Evolutionary conservation across 805 yeast genomes (phyloP), one percentile per base, ranked within the genome.

Genomic region (Starmerella lactis-condensi): DNA sequence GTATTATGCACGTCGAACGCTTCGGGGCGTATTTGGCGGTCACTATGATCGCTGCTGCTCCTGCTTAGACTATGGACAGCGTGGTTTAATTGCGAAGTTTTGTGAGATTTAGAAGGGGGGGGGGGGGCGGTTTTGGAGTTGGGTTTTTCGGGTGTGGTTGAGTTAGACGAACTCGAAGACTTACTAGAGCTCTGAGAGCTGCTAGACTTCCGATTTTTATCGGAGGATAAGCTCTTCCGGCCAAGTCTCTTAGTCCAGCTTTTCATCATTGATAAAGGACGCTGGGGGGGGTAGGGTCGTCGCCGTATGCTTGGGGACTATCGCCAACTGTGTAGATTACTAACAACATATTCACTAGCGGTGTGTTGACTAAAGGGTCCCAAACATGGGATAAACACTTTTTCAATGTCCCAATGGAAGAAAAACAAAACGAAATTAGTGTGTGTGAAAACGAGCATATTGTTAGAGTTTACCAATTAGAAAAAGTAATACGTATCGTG

Each of bases 221-320:
- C 50, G 10, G 41, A 22, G 28, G 40, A 36, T 28, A 43, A 37
- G 36, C 41, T 34, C 30, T 45, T 45, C 33, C 51, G 42, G 33
- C 51, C 48, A 36, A 53, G 51, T 27, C 57, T 46, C 39, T 50
- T 52, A 18, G 58, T 53, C 58, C 58, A 53, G 31, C 56, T 53
- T 44, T 51, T 52, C 58, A 53, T 53, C 55, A 50, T 53, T n/a
- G n/a, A n/a, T n/a, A n/a, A n/a, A n/a, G n/a, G n/a, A n/a, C n/a
- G n/a, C n/a, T n/a, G n/a, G n/a, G n/a, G n/a, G n/a, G n/a, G n/a
- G n/a, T n/a, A n/a, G n/a, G n/a, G n/a, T n/a, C n/a, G n/a, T n/a
- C n/a, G n/a, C n/a, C n/a, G n/a, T n/a, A n/a, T n/a, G n/a, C n/a
- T n/a, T n/a, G n/a, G n/a, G n/a, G n/a, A n/a, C n/a, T n/a, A n/a